phyloP scores from a whole-genome alignment of 2,329 filamentous ascomycete genomes.

The Coniochaeta sp. region DNA sequence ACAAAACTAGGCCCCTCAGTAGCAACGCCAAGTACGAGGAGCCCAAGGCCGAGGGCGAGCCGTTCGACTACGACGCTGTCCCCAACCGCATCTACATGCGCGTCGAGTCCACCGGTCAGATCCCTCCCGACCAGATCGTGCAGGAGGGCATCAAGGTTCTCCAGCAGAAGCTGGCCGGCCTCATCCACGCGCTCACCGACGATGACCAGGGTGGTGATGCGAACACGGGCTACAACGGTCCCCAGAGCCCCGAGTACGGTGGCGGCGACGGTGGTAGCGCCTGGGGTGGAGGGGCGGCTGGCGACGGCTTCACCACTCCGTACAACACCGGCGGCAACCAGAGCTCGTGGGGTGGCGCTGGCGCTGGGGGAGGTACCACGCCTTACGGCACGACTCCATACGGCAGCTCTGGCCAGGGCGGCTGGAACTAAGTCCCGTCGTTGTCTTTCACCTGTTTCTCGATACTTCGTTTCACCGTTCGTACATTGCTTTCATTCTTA shows the following conservation, averaged over 20 bases:
- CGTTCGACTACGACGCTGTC: constrained; percentile 84
- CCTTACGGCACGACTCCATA: constrained; percentile 37
- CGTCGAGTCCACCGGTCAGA: constrained; percentile 79
- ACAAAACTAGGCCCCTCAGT: constrained; percentile 62
- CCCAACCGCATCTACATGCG: constrained; percentile 88
- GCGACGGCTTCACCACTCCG: constrained; percentile 54
- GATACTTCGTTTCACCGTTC: not conserved
- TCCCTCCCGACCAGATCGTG: constrained; percentile 85
- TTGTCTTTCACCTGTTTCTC: not conserved
- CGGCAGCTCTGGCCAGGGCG: constrained; percentile 41
- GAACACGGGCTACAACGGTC: constrained; percentile 52
- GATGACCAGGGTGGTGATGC: constrained; percentile 25
- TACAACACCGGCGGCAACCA: constrained; percentile 49
- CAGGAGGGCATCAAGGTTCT: constrained; percentile 81
- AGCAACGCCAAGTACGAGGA: constrained; percentile 76
- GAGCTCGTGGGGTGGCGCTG: constrained; percentile 59
- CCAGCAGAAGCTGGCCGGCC: constrained; percentile 79
- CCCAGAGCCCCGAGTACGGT: constrained; percentile 59
- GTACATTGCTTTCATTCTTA: constrained; percentile 3
- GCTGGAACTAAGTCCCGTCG: constrained; percentile 33
- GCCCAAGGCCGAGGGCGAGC: constrained; percentile 70
- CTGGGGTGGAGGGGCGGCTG: constrained; percentile 30
- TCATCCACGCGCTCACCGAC: constrained; percentile 48
- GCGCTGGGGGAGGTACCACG: constrained; percentile 39
- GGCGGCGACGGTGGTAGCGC: constrained; percentile 50